Base-by-base conservation (phyloP, 179 eudicot species). In the Corrigiola litoralis region DNA sequence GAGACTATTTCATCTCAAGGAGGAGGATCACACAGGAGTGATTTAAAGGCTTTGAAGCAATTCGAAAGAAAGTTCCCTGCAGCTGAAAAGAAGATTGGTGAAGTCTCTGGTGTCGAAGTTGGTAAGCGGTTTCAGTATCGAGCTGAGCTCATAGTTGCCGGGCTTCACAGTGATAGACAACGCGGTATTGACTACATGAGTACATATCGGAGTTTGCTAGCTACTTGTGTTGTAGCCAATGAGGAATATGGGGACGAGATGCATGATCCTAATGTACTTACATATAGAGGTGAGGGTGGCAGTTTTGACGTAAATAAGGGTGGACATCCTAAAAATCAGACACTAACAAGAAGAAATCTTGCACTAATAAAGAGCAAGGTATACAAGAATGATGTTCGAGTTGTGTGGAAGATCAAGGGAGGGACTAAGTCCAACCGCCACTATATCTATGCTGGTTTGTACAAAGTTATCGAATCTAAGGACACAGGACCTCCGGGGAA, bases 211-310 rank as follows among this genome's bases (percentile, higher is more conserved):
- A n/a, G n/a, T n/a, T n/a, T n/a, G n/a, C n/a, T n/a, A n/a, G n/a
- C n/a, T n/a, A n/a, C 74, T 2, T 76, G 81, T 49, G 37, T 82
- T 5, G 81, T 82, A 1, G 67, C 72, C 6, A 67, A 67, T 1
- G 76, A 71, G 51, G 63, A 72, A 20, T 72, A 75, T 65, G 48
- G 5, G 0, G 67, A 72, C 46, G 34, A 72, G 13, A 45, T 47
- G n/a, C 25, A 13, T 28, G 56, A 65, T 32, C 32, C 64, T 48
- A 70, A 72, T 27, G 63, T 47, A 12, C n/a, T 78, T 23, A 54
- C 33, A 7, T 81, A 78, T 49, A 53, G 13, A 0, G 86, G 86
- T 5, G 77, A 76, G 48, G 83, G 86, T 16, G 83, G 85, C 24
- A 46, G 31, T 56, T 29, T 46, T 1, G 32, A 3, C 12, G 21